These are phyloP conservation scores for Marchantia paleacea DNA, from an alignment of 225 moss, liverwort and hornwort genomes.

Conservation along the genomic window DNA sequence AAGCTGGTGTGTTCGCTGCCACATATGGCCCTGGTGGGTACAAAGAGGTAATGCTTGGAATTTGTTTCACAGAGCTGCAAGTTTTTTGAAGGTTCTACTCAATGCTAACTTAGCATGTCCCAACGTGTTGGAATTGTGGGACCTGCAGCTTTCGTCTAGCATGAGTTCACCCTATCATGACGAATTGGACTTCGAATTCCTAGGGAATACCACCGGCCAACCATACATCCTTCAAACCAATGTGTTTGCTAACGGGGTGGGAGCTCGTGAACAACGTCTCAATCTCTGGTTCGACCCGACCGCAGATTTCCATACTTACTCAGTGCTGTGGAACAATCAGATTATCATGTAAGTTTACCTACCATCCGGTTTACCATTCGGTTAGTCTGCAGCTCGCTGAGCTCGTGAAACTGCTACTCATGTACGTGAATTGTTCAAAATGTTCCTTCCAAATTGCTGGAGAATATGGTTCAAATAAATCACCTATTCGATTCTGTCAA, in stretches of 20 bases:
- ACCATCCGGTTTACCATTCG: not conserved
- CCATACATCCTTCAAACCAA: constrained; percentile 43
- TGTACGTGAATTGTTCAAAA: not conserved
- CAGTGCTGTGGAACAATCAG: constrained; percentile 32
- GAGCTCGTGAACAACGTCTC: constrained; percentile 33
- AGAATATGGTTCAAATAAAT: not conserved
- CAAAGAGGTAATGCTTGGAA: no score
- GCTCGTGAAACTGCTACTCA: not conserved
- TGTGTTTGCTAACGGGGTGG: constrained; percentile 34
- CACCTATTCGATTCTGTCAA: no score
- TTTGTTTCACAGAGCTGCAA: no score
- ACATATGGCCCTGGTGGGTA: no score
- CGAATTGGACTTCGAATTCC: constrained; percentile 43
- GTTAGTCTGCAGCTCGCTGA: not conserved
- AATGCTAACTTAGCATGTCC: not conserved
- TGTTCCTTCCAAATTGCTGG: no score
- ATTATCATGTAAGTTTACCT: constrained; percentile 24
- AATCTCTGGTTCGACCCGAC: constrained; percentile 40
- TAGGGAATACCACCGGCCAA: constrained; percentile 34
- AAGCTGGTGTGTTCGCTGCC: no score
- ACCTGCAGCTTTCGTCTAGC: constrained; percentile 30
- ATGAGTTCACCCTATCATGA: constrained; percentile 24
- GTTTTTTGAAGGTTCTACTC: no score
- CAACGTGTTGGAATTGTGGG: not conserved
- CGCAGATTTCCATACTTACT: constrained; percentile 29